A percentile compares a stretch with the other conserved stretches of the same genome.
These are phyloP conservation scores for Silene latifolia DNA, from an alignment of 148 eudicot species.

Conservation along the genomic window DNA sequence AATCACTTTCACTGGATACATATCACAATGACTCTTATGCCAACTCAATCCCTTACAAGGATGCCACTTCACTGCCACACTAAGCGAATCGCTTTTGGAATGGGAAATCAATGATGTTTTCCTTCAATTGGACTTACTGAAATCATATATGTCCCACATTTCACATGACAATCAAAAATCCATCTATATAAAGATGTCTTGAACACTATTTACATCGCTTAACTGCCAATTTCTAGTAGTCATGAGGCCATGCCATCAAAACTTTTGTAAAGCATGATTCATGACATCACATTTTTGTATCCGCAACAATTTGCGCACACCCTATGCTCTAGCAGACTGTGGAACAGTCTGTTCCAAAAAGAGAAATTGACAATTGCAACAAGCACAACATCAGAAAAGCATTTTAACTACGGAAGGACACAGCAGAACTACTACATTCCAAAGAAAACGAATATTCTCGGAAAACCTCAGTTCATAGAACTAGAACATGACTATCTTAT, in stretches of 20 bases:
- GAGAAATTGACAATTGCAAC: neutral
- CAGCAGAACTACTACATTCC: neutral
- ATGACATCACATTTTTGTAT: neutral
- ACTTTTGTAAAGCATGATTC: neutral
- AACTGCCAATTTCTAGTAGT: neutral
- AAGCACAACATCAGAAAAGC: constrained; percentile 8
- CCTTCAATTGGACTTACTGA: neutral
- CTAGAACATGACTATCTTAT: neutral
- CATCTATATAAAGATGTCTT: neutral
- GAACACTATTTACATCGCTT: neutral
- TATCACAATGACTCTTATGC: neutral
- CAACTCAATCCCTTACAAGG: neutral
- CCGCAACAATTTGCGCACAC: neutral
- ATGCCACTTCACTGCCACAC: neutral
- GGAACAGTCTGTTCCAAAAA: neutral
- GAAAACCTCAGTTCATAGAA: neutral
- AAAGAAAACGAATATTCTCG: neutral
- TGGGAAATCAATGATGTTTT: neutral
- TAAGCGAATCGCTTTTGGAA: neutral
- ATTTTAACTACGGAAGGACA: neutral
- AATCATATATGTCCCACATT: neutral
- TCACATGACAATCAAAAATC: neutral
- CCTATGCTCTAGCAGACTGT: neutral
- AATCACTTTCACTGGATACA: neutral
- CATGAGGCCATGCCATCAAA: neutral